Conservation (phyloP, 768 basidiomycete species). For the Crassisporium funariophilum region DNA sequence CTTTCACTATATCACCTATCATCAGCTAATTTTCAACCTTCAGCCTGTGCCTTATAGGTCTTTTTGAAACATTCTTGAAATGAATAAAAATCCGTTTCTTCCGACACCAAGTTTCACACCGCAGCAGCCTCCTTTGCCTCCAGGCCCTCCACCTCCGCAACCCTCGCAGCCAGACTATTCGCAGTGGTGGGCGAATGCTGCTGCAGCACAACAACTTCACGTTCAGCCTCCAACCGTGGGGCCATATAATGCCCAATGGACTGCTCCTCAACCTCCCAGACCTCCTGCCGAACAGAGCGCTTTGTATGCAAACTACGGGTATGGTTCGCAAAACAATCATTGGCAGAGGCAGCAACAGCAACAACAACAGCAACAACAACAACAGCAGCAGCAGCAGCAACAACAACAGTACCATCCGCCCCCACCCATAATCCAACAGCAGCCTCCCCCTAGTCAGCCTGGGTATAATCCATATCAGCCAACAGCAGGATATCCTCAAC, state of each 20-base stretch:
- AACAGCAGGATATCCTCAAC: slow-evolving; percentile 68
- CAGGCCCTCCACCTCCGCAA: slow-evolving; percentile 76
- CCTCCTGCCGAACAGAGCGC: slow-evolving; percentile 81
- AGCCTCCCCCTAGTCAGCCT: slow-evolving; percentile 55
- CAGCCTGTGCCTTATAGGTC: slow-evolving; percentile 6
- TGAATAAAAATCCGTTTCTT: slow-evolving; percentile 88
- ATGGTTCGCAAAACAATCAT: slow-evolving; percentile 65
- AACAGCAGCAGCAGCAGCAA: slow-evolving; percentile 44
- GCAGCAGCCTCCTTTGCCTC: slow-evolving; percentile 76
- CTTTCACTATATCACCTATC: no score
- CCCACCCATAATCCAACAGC: slow-evolving; percentile 56
- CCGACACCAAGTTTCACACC: slow-evolving; percentile 68
- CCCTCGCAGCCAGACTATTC: slow-evolving; percentile 72
- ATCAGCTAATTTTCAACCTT: no score
- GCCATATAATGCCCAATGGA: slow-evolving; percentile 70
- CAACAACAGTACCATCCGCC: slow-evolving; percentile 56
- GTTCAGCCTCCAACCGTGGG: slow-evolving; percentile 51
- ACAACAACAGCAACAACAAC: slow-evolving; percentile 43
- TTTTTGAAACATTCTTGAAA: slow-evolving; percentile 27
- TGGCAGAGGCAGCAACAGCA: slow-evolving; percentile 74
- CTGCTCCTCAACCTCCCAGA: slow-evolving; percentile 60
- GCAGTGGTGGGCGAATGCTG: slow-evolving; percentile 72
- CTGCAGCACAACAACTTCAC: slow-evolving; percentile 48
- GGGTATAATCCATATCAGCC: slow-evolving; percentile 81
- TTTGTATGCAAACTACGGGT: slow-evolving; percentile 90